Conservation (phyloP, 1,284 basidiomycete genomes). For the Apiotrichum veenhuisii region DNA sequence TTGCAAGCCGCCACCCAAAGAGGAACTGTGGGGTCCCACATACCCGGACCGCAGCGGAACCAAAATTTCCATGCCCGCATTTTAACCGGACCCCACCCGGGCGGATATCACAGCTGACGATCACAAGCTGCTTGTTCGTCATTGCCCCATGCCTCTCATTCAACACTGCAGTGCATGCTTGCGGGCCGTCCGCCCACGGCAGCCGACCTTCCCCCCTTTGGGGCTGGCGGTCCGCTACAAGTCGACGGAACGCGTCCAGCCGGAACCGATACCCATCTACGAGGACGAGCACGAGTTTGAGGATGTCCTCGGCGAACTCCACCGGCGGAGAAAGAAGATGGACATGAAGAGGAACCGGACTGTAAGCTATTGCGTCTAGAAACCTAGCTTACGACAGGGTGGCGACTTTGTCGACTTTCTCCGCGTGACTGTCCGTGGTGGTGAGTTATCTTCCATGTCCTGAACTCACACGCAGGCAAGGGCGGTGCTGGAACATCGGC, state of each 20-base stretch:
- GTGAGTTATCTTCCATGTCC: conserved; percentile 48
- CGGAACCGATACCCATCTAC: conserved; percentile 10
- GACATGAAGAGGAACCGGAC: conserved; percentile 44
- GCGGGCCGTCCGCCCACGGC: neutral
- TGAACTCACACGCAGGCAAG: conserved; percentile 55
- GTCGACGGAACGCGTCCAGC: conserved; percentile 1
- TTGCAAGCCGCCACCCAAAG: no score
- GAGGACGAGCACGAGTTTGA: conserved; percentile 25
- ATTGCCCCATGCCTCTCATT: neutral
- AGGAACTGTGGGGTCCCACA: no score
- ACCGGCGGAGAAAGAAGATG: conserved; percentile 37
- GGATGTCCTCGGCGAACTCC: conserved; percentile 34
- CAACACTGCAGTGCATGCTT: neutral
- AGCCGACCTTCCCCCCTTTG: neutral
- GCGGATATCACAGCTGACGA: no score
- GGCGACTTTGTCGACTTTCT: conserved; percentile 76
- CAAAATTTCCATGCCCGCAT: no score
- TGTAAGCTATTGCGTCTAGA: conserved; percentile 16
- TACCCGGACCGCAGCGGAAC: no score
- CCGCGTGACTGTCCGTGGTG: conserved; percentile 69
- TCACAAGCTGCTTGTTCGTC: neutral
- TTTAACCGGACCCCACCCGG: neutral
- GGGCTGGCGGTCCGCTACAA: neutral
- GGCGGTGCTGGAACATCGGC: conserved; percentile 80
- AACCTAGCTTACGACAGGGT: conserved; percentile 53